Evolutionary conservation across 805 yeast species (phyloP).

Genomic region (Candida broadrunensis): DNA sequence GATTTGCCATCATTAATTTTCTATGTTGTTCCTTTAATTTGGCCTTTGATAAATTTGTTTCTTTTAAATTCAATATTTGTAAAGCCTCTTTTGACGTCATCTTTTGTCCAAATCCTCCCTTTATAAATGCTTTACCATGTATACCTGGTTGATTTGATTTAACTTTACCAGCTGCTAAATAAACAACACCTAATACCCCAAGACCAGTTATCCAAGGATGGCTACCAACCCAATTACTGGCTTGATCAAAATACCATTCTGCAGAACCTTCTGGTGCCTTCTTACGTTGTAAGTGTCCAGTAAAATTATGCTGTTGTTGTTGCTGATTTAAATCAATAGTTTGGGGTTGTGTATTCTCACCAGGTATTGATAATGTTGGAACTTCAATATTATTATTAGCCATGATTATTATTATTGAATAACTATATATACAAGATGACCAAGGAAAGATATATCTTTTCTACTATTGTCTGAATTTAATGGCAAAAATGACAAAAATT

Average conservation of each 20-base stretch:
- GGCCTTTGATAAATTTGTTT: conserved; percentile 57
- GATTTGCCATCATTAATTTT: conserved; percentile 81
- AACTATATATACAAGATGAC: too few species aligned
- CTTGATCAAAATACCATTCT: conserved; percentile 65
- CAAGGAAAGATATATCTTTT: too few species aligned
- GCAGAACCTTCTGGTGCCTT: conserved; percentile 43
- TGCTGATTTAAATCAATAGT: conserved; percentile 13
- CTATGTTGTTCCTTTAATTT: conserved; percentile 78
- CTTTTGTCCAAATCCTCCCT: conserved; percentile 90
- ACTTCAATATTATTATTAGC: conserved; percentile 39
- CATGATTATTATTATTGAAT: conserved; percentile 10
- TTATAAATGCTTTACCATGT: conserved; percentile 63
- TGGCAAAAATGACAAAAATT: too few species aligned
- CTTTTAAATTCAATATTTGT: conserved; percentile 74
- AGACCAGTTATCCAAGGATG: conserved; percentile 76
- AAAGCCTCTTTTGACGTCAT: conserved; percentile 89
- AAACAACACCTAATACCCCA: conserved; percentile 64
- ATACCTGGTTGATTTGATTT: conserved; percentile 67
- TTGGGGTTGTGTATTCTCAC: conserved; percentile 32
- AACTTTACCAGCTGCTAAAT: conserved; percentile 64
- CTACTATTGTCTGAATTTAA: too few species aligned
- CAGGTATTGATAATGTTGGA: conserved; percentile 57
- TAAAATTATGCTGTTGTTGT: conserved; percentile 21
- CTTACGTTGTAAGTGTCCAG: conserved; percentile 40
- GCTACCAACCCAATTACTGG: conserved; percentile 57